Evolutionary conservation across 805 yeast genomes (phyloP), one percentile per base, ranked within the genome.

Genomic region (Saturnispora besseyi): DNA sequence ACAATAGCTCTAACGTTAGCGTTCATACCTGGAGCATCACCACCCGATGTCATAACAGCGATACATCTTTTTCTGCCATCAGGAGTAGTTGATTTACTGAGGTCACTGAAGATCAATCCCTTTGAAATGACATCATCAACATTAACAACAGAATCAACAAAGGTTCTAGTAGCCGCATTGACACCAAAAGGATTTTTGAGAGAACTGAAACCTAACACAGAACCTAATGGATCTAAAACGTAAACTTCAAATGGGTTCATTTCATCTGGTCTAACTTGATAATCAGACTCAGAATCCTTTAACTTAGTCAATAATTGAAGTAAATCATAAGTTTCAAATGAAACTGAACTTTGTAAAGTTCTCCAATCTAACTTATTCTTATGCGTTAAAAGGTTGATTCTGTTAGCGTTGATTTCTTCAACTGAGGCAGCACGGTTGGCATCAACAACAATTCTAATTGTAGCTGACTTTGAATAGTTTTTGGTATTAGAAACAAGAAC

Each of bases 1-100:
- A 83, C 81, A 43, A 83, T 84, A 3, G 88, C 87, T 53, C 89
- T 68, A 24, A 83, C 89, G 33, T 79, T 81, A 3, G 88, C 82
- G 61, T 82, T 81, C 90, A 83, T 83, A 55, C 90, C 90, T 8
- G 85, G 90, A 29, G 88, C 82, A 61, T 83, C 90, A 58, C 90
- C 90, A 52, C 90, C 90, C 1, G 87, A 81, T 0, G 89, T 83
- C 87, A 83, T 82, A 13, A 83, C 85, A 1, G 82, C 90, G 52
- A 83, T 80, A 64, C 81, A 72, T 66, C 75, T 68, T 29, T 51
- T 51, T 41, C 50, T 48, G 5, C 38, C 49, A 8, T 22, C 33
- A 10, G 28, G 12, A 11, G 40, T 33, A 10, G 52, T 44, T 9
- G 49, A 41, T 5, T 29, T 18, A 32, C 47, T 30, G 31, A 42